phyloP scores from a whole-genome alignment of 441 rosid species.

The Biscutella laevigata region DNA sequence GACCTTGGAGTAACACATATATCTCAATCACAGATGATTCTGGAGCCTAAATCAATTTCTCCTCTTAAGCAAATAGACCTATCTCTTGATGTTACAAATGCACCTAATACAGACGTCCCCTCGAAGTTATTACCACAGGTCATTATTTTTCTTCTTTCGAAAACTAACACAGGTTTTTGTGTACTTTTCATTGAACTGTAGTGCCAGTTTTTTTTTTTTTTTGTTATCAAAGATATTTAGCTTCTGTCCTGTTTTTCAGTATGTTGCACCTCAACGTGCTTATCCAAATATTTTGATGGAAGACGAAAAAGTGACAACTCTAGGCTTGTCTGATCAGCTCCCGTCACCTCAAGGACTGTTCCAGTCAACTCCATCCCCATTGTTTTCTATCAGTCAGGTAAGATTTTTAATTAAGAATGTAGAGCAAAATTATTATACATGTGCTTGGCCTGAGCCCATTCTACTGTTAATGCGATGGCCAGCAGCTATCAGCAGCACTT shows the following conservation, averaged over 20 bases:
- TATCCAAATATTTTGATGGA: slow-evolving; percentile 63
- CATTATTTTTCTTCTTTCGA: neutral
- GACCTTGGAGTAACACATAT: slow-evolving; percentile 67
- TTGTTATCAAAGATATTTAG: neutral
- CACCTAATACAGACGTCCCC: slow-evolving; percentile 60
- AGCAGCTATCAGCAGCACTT: slow-evolving; percentile 68
- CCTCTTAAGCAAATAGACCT: slow-evolving; percentile 66
- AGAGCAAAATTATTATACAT: neutral
- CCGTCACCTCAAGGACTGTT: slow-evolving; percentile 74
- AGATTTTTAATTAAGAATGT: neutral
- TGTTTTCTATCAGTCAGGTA: slow-evolving; percentile 72
- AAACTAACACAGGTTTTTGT: neutral
- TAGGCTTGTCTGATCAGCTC: slow-evolving; percentile 77
- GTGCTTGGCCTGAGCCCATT: neutral
- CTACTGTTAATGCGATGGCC: slow-evolving; percentile 10
- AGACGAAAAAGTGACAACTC: slow-evolving; percentile 73
- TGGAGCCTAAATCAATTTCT: slow-evolving; percentile 65
- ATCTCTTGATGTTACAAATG: slow-evolving; percentile 70
- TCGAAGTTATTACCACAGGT: slow-evolving; percentile 75
- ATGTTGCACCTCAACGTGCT: slow-evolving; percentile 58
- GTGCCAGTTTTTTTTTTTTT: neutral
- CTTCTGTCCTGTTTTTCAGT: slow-evolving; percentile 33
- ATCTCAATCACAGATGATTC: slow-evolving; percentile 46
- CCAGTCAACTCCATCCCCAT: slow-evolving; percentile 65
- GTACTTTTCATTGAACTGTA: neutral